These are phyloP conservation scores for Entomortierella beljakovae DNA, from an alignment of 192 early-diverging fungal species.

Conservation along the genomic window DNA sequence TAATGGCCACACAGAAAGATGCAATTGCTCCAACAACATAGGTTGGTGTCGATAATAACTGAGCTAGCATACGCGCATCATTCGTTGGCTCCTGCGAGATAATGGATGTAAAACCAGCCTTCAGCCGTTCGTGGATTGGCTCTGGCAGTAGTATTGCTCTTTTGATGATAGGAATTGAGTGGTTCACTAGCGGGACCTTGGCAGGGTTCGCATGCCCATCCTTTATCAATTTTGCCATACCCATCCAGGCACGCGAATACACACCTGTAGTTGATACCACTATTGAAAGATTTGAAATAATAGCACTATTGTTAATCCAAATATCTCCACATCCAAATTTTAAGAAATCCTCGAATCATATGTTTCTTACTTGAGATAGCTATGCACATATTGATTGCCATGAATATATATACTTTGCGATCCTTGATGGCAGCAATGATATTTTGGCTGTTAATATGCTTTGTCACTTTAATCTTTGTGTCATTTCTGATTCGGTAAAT, in stretches of 20 bases:
- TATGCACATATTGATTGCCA: slow-evolving; percentile 27
- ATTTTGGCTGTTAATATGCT: slow-evolving; percentile 15
- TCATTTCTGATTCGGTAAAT: slow-evolving; percentile 45
- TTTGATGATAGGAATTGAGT: too few species aligned
- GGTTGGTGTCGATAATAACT: slow-evolving; percentile 19
- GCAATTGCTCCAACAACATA: slow-evolving; percentile 27
- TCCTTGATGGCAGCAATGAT: slow-evolving; percentile 35
- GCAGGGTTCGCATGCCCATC: not conserved
- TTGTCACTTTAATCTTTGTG: slow-evolving; percentile 42
- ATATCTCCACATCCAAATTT: not conserved
- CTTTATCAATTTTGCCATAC: slow-evolving; percentile 13
- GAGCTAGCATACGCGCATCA: slow-evolving; percentile 24
- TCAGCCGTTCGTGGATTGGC: not conserved
- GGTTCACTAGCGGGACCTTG: too few species aligned
- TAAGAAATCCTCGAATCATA: too few species aligned
- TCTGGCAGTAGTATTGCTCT: not conserved
- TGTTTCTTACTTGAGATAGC: not conserved
- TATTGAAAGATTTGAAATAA: not conserved
- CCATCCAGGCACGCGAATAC: slow-evolving; percentile 31
- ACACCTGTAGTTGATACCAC: slow-evolving; percentile 29
- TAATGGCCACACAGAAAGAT: slow-evolving; percentile 10
- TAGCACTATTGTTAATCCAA: not conserved
- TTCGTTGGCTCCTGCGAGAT: slow-evolving; percentile 16
- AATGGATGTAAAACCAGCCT: not conserved
- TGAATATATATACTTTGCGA: slow-evolving; percentile 36